Evolutionary conservation across 2,329 filamentous ascomycete species (phyloP).

Genomic region (Colletotrichum camelliae): DNA sequence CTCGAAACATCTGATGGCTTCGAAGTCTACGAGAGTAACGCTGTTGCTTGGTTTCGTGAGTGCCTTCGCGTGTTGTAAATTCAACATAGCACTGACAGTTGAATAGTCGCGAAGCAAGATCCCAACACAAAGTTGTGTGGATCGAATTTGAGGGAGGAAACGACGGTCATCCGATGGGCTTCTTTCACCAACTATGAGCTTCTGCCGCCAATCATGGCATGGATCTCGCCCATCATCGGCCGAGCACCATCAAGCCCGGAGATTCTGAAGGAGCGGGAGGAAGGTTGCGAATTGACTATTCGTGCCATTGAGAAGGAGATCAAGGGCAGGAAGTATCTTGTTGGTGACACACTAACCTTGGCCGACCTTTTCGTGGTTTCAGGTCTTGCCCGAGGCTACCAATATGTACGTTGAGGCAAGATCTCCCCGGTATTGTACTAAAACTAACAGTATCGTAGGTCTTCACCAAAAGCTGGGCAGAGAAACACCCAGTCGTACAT

Average conservation of each 20-base stretch:
- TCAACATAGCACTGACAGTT: background rate
- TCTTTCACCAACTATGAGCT: background rate
- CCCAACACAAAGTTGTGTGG: background rate
- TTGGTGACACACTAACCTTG: background rate
- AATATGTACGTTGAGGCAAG: background rate
- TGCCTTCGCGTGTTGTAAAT: rapidly evolving
- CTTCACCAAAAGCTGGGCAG: background rate
- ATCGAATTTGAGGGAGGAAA: background rate
- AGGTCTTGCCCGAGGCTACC: background rate
- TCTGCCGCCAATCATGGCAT: background rate
- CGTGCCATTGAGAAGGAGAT: background rate
- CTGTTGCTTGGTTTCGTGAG: background rate
- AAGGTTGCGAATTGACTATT: background rate
- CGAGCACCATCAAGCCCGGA: background rate
- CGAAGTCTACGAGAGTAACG: background rate
- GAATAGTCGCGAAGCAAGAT: background rate
- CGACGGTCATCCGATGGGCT: background rate
- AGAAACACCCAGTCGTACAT: background rate
- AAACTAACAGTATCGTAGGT: background rate
- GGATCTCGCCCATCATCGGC: background rate
- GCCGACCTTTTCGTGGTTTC: background rate
- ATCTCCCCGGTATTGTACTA: background rate
- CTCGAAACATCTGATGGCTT: background rate
- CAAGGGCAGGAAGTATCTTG: background rate
- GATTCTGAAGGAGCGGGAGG: background rate